Percentiles rank a stretch among this genome's conserved stretches.
These are phyloP conservation scores for Stephanocyclus meneghinianus DNA, from an alignment of 352 stramenopile species.

Conservation along the genomic window DNA sequence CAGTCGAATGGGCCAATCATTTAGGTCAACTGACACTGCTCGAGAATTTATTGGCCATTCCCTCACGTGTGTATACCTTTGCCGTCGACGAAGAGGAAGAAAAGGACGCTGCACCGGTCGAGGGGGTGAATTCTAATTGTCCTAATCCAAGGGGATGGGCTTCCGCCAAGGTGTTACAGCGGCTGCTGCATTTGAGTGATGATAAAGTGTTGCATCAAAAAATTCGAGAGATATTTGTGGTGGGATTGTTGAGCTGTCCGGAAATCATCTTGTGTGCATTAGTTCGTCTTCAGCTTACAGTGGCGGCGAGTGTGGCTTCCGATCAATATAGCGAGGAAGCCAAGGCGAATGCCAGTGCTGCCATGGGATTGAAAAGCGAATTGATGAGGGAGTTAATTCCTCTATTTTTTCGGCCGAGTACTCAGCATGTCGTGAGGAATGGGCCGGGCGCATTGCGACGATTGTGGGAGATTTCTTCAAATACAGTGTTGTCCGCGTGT, in stretches of 20 bases:
- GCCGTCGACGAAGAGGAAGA: constrained; percentile 68
- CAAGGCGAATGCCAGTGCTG: constrained; percentile 36
- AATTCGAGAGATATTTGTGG: constrained; percentile 77
- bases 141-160: constrained; percentile 73
- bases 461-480: constrained; percentile 79
- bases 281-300: constrained; percentile 67
- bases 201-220: constrained; percentile 65
- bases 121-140: constrained; percentile 23
- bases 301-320: constrained; percentile 16
- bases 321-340: constrained; percentile 12
- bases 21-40: constrained; percentile 73
- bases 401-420: constrained; percentile 80
- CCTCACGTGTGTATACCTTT: constrained; percentile 61
- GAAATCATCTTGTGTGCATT: constrained; percentile 81
- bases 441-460: constrained; percentile 63
- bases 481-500: constrained; percentile 75
- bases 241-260: constrained; percentile 69
- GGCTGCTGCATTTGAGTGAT: constrained; percentile 76
- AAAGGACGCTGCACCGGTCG: constrained; percentile 61
- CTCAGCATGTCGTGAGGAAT: constrained; percentile 70
- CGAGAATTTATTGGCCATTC: constrained; percentile 56
- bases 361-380: constrained; percentile 79
- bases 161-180: constrained; percentile 67
- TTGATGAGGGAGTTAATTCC: constrained; percentile 83
- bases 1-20: constrained; percentile 69